Conservation (phyloP, 352 stramenopile genomes). For the Hyaloperonospora brassicae region DNA sequence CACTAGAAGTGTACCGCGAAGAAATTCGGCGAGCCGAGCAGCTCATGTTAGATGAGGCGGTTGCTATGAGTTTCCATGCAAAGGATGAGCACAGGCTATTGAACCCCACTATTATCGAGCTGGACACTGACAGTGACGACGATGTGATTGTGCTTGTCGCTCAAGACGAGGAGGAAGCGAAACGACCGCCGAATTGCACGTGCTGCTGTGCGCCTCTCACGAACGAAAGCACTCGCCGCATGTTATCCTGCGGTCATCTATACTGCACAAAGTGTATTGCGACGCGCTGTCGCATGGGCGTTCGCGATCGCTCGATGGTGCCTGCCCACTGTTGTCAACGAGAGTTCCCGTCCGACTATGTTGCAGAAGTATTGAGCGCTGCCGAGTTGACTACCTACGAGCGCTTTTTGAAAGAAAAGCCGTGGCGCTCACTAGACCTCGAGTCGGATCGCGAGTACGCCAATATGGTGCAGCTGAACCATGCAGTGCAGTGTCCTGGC, state of each 20-base stretch:
- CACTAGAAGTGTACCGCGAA: conserved; percentile 35
- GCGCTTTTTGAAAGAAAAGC: conserved; percentile 46
- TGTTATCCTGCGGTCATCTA: conserved; percentile 47
- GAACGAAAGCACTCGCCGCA: conserved; percentile 14
- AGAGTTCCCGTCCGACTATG: conserved; percentile 60
- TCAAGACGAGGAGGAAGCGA: conserved; percentile 21
- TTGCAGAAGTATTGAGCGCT: conserved; percentile 30
- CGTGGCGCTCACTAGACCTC: conserved; percentile 37
- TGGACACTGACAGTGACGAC: conserved; percentile 15
- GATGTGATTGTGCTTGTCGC: conserved; percentile 13
- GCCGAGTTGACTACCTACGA: conserved; percentile 36
- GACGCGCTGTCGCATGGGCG: conserved; percentile 43
- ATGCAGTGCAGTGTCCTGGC: conserved; percentile 51
- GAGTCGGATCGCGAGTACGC: conserved; percentile 60
- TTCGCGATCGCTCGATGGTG: conserved; percentile 46
- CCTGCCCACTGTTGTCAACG: conserved; percentile 66
- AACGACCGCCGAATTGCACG: conserved; percentile 33
- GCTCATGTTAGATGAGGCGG: conserved; percentile 27
- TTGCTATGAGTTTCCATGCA: conserved; percentile 40
- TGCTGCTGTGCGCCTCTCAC: conserved; percentile 28
- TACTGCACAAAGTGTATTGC: conserved; percentile 54
- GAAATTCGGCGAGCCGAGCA: conserved; percentile 33
- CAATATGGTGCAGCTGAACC: conserved; percentile 21
- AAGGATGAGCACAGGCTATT: conserved; percentile 36
- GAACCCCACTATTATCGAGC: conserved; percentile 1